Percentiles rank a stretch among this genome's conserved stretches.
phyloP scores from a whole-genome alignment of 305 asterid genomes.

The Rubia tinctorum region DNA sequence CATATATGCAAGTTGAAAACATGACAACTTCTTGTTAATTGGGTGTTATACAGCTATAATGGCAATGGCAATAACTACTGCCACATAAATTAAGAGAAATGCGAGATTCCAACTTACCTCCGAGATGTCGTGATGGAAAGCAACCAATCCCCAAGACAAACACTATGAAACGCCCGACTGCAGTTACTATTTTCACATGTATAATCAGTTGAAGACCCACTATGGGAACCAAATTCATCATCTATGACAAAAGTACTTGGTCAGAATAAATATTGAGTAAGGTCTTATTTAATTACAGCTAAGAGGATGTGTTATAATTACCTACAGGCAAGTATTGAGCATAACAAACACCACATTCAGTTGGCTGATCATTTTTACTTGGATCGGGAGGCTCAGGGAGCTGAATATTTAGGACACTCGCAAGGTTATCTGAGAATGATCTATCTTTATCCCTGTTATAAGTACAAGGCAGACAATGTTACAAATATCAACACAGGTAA shows the following conservation, averaged over 20 bases:
- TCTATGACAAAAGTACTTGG: constrained; percentile 39
- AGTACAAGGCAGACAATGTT: constrained; percentile 9
- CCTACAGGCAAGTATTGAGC: constrained; percentile 80
- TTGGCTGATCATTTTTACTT: constrained; percentile 50
- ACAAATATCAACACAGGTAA: background rate
- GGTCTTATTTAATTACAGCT: background rate
- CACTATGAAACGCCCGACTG: constrained; percentile 64
- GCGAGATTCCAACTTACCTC: constrained; percentile 46
- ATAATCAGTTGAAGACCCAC: constrained; percentile 73
- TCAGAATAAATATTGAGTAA: constrained; percentile 5
- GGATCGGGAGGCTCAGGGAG: constrained; percentile 45
- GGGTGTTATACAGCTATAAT: background rate
- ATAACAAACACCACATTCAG: constrained; percentile 87
- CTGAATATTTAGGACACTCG: constrained; percentile 42
- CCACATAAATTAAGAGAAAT: background rate
- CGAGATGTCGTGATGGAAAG: constrained; percentile 79
- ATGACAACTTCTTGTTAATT: background rate
- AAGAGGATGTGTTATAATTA: constrained; percentile 18
- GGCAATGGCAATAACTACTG: constrained; percentile 1
- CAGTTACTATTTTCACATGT: constrained; percentile 73
- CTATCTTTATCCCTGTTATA: constrained; percentile 49
- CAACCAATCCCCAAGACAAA: constrained; percentile 89
- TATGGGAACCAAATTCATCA: constrained; percentile 73
- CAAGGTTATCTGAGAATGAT: constrained; percentile 56
- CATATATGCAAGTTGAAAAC: background rate